These are phyloP conservation scores for Hordeum vulgare DNA, from an alignment of 176 grass and related monocot species.

Conservation along the genomic window MorexV3_pseudomolecules_assembly NC_058521.1:57616772-57617271, in stretches of 20 bases:
- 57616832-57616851: neutral
- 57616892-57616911: slow-evolving; percentile 94
- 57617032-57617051: slow-evolving; percentile 81
- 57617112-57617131: slow-evolving; percentile 68
- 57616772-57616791: slow-evolving; percentile 84
- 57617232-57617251: slow-evolving; percentile 6
- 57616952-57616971: slow-evolving; percentile 64
- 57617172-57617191: slow-evolving; percentile 77
- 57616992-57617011: slow-evolving; percentile 72
- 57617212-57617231: slow-evolving; percentile 49
- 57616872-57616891: slow-evolving; percentile 89
- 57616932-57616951: slow-evolving; percentile 87
- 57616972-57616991: slow-evolving; percentile 73
- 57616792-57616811: slow-evolving; percentile 19
- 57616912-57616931: slow-evolving; percentile 84
- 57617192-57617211: slow-evolving; percentile 75
- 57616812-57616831: neutral
- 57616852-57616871: slow-evolving; percentile 31
- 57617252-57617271: slow-evolving; percentile 11
- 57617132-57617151: slow-evolving; percentile 73
- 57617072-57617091: slow-evolving; percentile 62
- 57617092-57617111: slow-evolving; percentile 42
- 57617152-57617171: slow-evolving; percentile 61
- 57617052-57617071: slow-evolving; percentile 50
- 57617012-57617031: slow-evolving; percentile 76